Percentiles rank a stretch among this genome's conserved stretches.
These are phyloP conservation scores for Deakozyma indianensis DNA, from an alignment of 805 yeast genomes.

Conservation along the genomic window DNA sequence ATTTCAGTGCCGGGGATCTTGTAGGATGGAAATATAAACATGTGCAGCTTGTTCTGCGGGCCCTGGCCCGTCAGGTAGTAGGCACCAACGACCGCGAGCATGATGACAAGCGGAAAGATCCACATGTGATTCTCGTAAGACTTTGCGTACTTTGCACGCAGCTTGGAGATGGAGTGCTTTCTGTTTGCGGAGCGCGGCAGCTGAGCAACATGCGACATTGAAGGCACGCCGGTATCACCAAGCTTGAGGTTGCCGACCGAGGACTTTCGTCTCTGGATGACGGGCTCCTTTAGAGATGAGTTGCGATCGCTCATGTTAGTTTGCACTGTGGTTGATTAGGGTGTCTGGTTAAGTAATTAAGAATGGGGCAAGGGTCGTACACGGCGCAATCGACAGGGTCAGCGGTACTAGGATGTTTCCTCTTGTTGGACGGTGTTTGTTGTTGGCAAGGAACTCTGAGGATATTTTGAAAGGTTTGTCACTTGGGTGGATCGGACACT, in stretches of 20 bases:
- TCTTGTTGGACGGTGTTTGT: too few species aligned
- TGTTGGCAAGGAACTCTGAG: too few species aligned
- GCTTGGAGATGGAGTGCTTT: slow-evolving; percentile 7
- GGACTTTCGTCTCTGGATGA: slow-evolving; percentile 33
- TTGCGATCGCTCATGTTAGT: too few species aligned
- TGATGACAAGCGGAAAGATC: slow-evolving; percentile 47
- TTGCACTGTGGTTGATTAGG: too few species aligned
- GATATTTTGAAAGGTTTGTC: too few species aligned
- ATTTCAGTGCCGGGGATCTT: slow-evolving; percentile 34
- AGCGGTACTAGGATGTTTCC: too few species aligned
- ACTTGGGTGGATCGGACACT: too few species aligned
- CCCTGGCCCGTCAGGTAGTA: slow-evolving; percentile 41
- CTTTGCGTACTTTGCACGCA: slow-evolving; percentile 2
- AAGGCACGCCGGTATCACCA: slow-evolving; percentile 59
- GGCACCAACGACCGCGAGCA: slow-evolving; percentile 27
- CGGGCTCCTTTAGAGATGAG: not conserved
- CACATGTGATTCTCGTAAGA: slow-evolving; percentile 41
- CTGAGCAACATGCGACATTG: slow-evolving; percentile 31
- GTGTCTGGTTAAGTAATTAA: too few species aligned
- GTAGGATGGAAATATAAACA: slow-evolving; percentile 54
- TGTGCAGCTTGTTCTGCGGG: slow-evolving; percentile 44
- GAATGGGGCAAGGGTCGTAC: too few species aligned
- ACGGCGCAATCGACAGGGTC: too few species aligned
- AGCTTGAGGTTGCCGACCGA: slow-evolving; percentile 62
- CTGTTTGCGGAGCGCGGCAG: slow-evolving; percentile 1